phyloP scores from a whole-genome alignment of 345 rosid species.

The Orychophragmus violaceus region DNA sequence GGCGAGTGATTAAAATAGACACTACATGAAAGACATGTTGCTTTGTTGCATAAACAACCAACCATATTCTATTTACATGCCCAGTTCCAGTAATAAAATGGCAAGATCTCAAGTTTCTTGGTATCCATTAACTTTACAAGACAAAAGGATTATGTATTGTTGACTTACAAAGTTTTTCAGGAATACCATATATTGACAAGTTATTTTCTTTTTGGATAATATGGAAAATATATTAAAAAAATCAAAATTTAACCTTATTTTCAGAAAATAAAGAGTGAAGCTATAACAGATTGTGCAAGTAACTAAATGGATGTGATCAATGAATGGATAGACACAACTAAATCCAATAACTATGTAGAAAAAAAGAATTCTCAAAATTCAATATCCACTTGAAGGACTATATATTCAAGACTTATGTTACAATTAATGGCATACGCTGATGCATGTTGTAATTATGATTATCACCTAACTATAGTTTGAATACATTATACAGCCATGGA shows the following conservation, averaged over 20 bases:
- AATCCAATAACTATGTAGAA: neutral
- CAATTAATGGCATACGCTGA: neutral
- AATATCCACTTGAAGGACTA: neutral
- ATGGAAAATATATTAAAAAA: neutral
- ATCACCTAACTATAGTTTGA: neutral
- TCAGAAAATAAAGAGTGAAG: neutral
- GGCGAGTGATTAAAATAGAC: no score
- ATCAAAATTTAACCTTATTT: neutral
- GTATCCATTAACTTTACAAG: no score
- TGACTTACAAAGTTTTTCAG: neutral
- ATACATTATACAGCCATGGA: neutral
- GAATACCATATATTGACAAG: neutral
- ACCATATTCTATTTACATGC: no score
- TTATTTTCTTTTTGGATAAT: neutral
- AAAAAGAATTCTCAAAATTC: neutral
- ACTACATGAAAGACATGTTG: no score
- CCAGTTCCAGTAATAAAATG: no score
- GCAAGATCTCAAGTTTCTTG: no score
- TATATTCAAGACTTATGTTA: neutral
- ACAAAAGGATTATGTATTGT: no score
- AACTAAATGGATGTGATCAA: neutral
- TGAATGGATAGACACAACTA: neutral
- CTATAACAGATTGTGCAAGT: neutral
- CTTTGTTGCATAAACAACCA: no score
- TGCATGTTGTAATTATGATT: neutral